A percentile compares a stretch with the other conserved stretches of the same genome.
Conservation (phyloP, 805 yeast species). For the Wickerhamiella cacticola region DNA sequence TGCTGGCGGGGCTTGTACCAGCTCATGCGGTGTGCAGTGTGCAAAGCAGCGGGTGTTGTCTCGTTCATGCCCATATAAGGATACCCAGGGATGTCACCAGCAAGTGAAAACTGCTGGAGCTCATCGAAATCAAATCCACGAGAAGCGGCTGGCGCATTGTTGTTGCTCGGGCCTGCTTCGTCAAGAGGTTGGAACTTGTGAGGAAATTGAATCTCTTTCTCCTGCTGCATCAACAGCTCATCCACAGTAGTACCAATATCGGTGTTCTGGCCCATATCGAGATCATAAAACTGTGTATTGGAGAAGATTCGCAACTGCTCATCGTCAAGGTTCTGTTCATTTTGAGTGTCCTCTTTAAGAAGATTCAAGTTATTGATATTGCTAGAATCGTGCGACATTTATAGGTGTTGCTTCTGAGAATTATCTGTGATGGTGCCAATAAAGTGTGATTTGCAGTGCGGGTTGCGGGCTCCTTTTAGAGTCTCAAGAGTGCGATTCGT, state of each 20-base stretch:
- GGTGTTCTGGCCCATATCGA: conserved; percentile 34
- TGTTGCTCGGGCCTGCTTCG: conserved; percentile 12
- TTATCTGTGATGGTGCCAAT: not conserved
- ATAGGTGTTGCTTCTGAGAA: not conserved
- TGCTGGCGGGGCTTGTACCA: conserved; percentile 8
- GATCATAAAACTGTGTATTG: conserved; percentile 35
- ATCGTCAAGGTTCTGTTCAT: conserved; percentile 19
- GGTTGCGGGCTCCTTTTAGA: not conserved
- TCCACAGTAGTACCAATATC: conserved; percentile 33
- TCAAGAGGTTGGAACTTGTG: conserved; percentile 17
- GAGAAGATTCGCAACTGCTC: conserved; percentile 32
- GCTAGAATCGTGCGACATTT: not conserved
- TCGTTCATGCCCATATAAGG: conserved; percentile 13
- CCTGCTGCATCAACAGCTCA: conserved; percentile 32
- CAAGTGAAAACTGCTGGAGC: conserved; percentile 27
- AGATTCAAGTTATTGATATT: conserved; percentile 4
- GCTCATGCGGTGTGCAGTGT: conserved; percentile 11
- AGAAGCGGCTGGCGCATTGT: conserved; percentile 1
- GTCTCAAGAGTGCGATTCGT: not conserved
- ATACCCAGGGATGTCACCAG: conserved; percentile 25
- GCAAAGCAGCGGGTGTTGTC: conserved; percentile 9
- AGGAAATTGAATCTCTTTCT: conserved; percentile 29
- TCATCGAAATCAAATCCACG: conserved; percentile 22
- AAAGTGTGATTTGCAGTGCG: not conserved
- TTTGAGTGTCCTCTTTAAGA: conserved; percentile 13